Conservation (phyloP, 2,329 filamentous ascomycete species). For the Alternaria angustiovoidea region DNA sequence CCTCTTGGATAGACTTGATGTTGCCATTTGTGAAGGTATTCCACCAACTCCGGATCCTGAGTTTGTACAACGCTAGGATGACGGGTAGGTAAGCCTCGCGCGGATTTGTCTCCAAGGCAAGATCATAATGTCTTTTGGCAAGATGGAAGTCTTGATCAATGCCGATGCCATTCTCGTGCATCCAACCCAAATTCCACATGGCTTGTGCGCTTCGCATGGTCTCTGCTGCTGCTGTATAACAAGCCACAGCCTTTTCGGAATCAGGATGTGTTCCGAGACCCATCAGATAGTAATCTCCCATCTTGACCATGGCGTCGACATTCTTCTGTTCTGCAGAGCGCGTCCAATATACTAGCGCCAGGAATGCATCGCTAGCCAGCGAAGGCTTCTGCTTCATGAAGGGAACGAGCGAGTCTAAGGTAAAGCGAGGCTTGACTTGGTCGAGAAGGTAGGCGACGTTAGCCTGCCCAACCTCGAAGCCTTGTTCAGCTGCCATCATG, state of each 20-base stretch:
- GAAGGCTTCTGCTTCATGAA: slow-evolving; percentile 54
- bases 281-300: slow-evolving; percentile 95
- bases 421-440: slow-evolving; percentile 60
- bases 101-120: slow-evolving; percentile 85
- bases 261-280: slow-evolving; percentile 76
- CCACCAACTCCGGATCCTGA: slow-evolving; percentile 88
- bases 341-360: slow-evolving; percentile 93
- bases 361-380: slow-evolving; percentile 64
- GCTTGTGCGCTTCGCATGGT: slow-evolving; percentile 92
- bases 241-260: slow-evolving; percentile 86
- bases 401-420: slow-evolving; percentile 64
- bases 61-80: slow-evolving; percentile 83
- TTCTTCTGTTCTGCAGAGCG: slow-evolving; percentile 92
- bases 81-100: slow-evolving; percentile 93
- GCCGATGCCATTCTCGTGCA: slow-evolving; percentile 97
- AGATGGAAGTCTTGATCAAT: slow-evolving; percentile 96
- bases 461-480: slow-evolving; percentile 86
- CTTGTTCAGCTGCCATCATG: slow-evolving; percentile 89
- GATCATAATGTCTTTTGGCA: slow-evolving; percentile 94
- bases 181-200: slow-evolving; percentile 97
- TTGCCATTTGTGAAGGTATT: slow-evolving; percentile 90
- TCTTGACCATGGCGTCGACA: slow-evolving; percentile 93
- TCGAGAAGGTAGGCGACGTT: slow-evolving; percentile 91
- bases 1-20: slow-evolving; percentile 90
- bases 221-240: slow-evolving; percentile 91